Evolutionary conservation across 2,329 filamentous ascomycete genomes (phyloP), one percentile per base, ranked within the genome.

Genomic region (Fusarium paranaense): DNA sequence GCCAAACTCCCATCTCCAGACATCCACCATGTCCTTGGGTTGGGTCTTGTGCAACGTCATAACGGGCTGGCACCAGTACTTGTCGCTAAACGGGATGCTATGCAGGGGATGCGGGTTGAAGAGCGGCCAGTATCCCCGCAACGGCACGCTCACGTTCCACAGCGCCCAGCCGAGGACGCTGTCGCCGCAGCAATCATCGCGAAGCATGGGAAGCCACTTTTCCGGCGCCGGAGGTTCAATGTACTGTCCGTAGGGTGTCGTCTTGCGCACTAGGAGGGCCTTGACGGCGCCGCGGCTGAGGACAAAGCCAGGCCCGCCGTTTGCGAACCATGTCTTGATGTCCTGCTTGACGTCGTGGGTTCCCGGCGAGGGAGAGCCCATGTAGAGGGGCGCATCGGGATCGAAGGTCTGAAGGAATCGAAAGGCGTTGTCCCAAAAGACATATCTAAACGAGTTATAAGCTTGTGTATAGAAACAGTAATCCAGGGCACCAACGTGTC

Each of bases 151-250:
- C 22, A 82, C 83, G 45, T 86, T 82, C 70, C 82, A 82, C 52
- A 89, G 72, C 6, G 83, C 83, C 79, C 83, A 87, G 4, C 87
- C 87, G 5, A 89, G 78, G 8, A 89, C 83, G 45, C 86, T 87
- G 63, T 89, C 87, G 7, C 87, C 87, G 59, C 87, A 88, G 77
- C 86, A 89, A 67, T 90, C 88, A 14, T 82, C 74, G 33, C 80
- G 80, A 25, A 87, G 80, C 38, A 83, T 70, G 7, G 83, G 79
- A 54, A 85, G 80, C 81, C 84, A 87, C 67, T 80, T 81, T 63
- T 83, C 77, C 37, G 78, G 82, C 42, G 82, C 69, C n/a, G 83
- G 78, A 2, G 81, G 78, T 8, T 86, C 84, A 10, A 80, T 71
- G 59, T 83, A 86, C 61, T 85, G 80, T 2, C 84, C 82, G 57